phyloP scores from a whole-genome alignment of 2,329 filamentous ascomycete species.

The Shiraia bambusicola region DNA sequence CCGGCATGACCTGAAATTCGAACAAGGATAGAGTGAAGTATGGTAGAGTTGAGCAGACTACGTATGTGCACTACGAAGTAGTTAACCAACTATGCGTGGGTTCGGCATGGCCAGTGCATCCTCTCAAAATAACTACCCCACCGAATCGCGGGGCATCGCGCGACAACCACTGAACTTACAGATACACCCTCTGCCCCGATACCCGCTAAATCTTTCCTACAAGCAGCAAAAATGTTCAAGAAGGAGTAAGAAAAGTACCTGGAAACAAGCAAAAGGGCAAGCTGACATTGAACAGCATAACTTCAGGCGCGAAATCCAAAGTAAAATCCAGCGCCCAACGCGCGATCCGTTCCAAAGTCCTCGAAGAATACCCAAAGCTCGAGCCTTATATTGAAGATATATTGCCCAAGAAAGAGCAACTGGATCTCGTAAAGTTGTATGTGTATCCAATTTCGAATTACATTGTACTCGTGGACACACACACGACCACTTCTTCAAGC shows the following conservation, averaged over 20 bases:
- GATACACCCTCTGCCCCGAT: neutral
- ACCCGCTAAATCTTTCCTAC: constrained; percentile 1
- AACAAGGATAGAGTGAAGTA: too few species aligned
- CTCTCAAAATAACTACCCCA: too few species aligned
- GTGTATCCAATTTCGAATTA: constrained; percentile 8
- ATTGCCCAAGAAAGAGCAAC: constrained; percentile 88
- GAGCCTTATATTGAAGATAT: constrained; percentile 89
- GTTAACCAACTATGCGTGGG: too few species aligned
- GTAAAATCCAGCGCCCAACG: constrained; percentile 96
- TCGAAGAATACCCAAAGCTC: constrained; percentile 83
- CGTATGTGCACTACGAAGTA: too few species aligned
- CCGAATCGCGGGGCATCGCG: neutral
- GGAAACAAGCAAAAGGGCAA: neutral
- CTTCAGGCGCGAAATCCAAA: constrained; percentile 82
- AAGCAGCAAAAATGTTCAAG: constrained; percentile 37
- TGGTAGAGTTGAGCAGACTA: too few species aligned
- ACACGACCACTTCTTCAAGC: neutral
- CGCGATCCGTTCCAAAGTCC: constrained; percentile 75
- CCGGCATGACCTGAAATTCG: too few species aligned
- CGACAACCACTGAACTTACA: constrained; percentile 6
- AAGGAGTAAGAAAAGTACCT: constrained; percentile 32
- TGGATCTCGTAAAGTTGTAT: constrained; percentile 85
- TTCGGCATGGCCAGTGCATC: too few species aligned
- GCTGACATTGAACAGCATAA: constrained; percentile 57
- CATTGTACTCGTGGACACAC: neutral